Percentiles rank a stretch among this genome's conserved stretches.
These are phyloP conservation scores for Cladophialophora chaetospira DNA, from an alignment of 2,329 filamentous ascomycete genomes.

Conservation along the genomic window DNA sequence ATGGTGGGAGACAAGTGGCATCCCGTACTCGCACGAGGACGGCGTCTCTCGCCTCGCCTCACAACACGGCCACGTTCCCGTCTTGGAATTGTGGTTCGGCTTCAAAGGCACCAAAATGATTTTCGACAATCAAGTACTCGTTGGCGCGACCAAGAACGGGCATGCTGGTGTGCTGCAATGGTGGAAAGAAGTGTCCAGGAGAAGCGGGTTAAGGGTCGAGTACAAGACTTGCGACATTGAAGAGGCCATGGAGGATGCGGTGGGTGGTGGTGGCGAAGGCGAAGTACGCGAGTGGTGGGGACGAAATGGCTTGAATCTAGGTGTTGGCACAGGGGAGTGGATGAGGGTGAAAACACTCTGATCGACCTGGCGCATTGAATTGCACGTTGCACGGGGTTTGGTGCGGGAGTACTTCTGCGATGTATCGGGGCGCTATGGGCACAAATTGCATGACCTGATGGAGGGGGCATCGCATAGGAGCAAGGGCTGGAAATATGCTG, in stretches of 20 bases:
- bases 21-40: slow-evolving; percentile 78
- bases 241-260: slow-evolving; percentile 86
- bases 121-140: slow-evolving; percentile 80
- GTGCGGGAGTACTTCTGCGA: too few species aligned
- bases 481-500: too few species aligned
- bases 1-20: slow-evolving; percentile 85
- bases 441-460: too few species aligned
- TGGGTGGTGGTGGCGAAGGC: slow-evolving; percentile 67
- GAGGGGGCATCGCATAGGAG: too few species aligned
- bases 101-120: slow-evolving; percentile 75
- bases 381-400: too few species aligned
- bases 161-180: slow-evolving; percentile 84
- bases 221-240: slow-evolving; percentile 96
- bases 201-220: slow-evolving; percentile 71
- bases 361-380: slow-evolving; percentile 7
- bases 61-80: slow-evolving; percentile 78
- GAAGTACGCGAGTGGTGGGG: slow-evolving; percentile 86
- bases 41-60: slow-evolving; percentile 81
- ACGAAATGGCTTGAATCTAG: slow-evolving; percentile 76
- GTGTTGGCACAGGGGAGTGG: slow-evolving; percentile 83
- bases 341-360: slow-evolving; percentile 76
- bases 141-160: slow-evolving; percentile 83
- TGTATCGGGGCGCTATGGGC: too few species aligned
- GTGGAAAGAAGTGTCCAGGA: slow-evolving; percentile 65
- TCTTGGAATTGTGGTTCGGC: slow-evolving; percentile 80